Evolutionary conservation across 2,329 filamentous ascomycete genomes (phyloP).

Genomic region (Hymenoscyphus fructigenus): DNA sequence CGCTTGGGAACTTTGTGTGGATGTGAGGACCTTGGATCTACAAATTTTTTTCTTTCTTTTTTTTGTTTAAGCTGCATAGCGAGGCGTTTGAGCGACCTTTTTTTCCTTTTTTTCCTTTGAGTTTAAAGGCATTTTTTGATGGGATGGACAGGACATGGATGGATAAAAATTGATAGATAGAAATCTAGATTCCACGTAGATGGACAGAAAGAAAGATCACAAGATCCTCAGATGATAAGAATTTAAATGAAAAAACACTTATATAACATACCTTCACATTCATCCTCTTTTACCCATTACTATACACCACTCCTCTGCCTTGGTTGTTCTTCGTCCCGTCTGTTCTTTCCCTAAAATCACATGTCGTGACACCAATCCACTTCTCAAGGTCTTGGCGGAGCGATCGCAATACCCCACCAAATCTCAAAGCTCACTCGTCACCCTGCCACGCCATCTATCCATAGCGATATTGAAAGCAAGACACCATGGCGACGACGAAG

Average conservation of each 20-base stretch:
- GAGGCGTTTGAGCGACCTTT: constrained; percentile 20
- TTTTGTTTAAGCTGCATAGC: constrained; percentile 20
- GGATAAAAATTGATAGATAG: neutral
- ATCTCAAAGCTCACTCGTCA: no score
- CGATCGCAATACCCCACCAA: neutral
- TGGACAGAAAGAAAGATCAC: neutral
- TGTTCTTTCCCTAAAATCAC: neutral
- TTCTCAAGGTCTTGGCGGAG: neutral
- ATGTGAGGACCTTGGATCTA: constrained; percentile 18
- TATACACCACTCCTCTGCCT: no score
- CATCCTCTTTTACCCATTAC: no score
- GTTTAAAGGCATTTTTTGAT: neutral
- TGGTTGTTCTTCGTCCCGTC: neutral
- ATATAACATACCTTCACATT: neutral
- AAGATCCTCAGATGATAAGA: neutral
- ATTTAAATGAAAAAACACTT: neutral
- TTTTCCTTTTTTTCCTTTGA: neutral
- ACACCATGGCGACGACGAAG: constrained; percentile 10
- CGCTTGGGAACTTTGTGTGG: constrained; percentile 27
- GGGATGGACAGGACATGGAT: neutral
- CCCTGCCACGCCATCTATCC: neutral
- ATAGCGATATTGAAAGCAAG: neutral
- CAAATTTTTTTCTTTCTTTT: constrained; percentile 8
- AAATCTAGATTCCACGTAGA: neutral
- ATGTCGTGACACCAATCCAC: neutral